These are phyloP conservation scores for Exserohilum turcica DNA, from an alignment of 2,329 filamentous ascomycete genomes.

Conservation along the genomic window DNA sequence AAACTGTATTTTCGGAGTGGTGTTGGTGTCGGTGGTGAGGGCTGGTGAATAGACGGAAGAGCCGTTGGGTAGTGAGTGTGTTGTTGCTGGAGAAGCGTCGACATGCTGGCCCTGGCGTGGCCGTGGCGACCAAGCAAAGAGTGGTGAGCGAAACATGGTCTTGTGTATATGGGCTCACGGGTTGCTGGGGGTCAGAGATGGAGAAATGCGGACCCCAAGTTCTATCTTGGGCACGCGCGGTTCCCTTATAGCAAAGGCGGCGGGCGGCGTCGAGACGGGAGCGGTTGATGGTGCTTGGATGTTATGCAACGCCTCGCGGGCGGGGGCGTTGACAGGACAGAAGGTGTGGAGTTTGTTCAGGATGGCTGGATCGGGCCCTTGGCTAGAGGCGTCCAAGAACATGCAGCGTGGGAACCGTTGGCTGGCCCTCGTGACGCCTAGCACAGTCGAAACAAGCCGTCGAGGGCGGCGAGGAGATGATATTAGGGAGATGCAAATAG, in stretches of 20 bases:
- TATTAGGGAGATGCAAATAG: slow-evolving; percentile 3
- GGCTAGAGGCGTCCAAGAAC: slow-evolving; percentile 37
- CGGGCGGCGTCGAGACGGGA: slow-evolving; percentile 25
- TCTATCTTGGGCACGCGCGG: slow-evolving; percentile 21
- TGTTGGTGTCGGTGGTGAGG: slow-evolving; percentile 28
- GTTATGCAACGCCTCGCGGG: slow-evolving; percentile 23
- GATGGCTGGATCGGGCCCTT: slow-evolving; percentile 44
- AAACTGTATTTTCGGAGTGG: slow-evolving; percentile 43
- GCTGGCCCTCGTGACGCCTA: slow-evolving; percentile 17
- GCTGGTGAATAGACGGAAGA: slow-evolving; percentile 46
- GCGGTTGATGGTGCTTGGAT: slow-evolving; percentile 22
- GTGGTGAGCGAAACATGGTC: slow-evolving; percentile 42
- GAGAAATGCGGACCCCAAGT: slow-evolving; percentile 10
- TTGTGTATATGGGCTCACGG: slow-evolving; percentile 14
- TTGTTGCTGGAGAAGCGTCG: slow-evolving; percentile 28
- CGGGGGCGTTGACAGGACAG: slow-evolving; percentile 20
- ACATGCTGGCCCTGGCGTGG: slow-evolving; percentile 37
- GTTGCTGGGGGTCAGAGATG: slow-evolving; percentile 17
- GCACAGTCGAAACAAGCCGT: slow-evolving; percentile 19
- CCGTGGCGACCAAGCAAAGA: slow-evolving; percentile 41
- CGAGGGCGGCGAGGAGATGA: not conserved
- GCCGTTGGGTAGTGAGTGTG: slow-evolving; percentile 35
- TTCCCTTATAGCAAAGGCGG: slow-evolving; percentile 39
- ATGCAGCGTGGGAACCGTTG: slow-evolving; percentile 30
- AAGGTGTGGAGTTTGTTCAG: slow-evolving; percentile 22